Evolutionary conservation across 805 yeast species (phyloP).

Genomic region (Candida lessepsii): DNA sequence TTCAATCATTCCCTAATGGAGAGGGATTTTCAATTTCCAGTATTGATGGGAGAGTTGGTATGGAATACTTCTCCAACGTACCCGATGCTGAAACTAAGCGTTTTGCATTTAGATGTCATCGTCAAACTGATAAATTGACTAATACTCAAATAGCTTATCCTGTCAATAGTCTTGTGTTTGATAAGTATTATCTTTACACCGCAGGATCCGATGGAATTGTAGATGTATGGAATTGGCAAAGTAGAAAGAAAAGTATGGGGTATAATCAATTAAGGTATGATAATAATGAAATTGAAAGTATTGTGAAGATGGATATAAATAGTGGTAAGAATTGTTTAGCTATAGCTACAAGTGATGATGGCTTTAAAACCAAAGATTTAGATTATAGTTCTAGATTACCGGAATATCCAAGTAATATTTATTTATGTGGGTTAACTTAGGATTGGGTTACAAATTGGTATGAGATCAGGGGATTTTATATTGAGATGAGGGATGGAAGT

Average conservation of each 20-base stretch:
- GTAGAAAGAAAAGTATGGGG: conserved; percentile 43
- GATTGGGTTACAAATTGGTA: no score
- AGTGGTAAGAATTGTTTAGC: conserved; percentile 23
- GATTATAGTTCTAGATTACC: conserved; percentile 10
- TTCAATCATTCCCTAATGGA: conserved; percentile 52
- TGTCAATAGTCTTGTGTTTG: conserved; percentile 48
- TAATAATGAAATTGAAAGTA: conserved; percentile 18
- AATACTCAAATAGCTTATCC: conserved; percentile 54
- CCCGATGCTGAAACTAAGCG: conserved; percentile 43
- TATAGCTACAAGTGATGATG: conserved; percentile 44
- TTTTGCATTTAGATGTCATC: conserved; percentile 83
- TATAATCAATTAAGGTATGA: conserved; percentile 18
- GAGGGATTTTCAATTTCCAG: conserved; percentile 67
- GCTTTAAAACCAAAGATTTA: conserved; percentile 27
- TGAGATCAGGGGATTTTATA: no score
- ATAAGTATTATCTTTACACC: conserved; percentile 44
- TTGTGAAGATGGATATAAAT: conserved; percentile 23
- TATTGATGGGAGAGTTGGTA: conserved; percentile 79
- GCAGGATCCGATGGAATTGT: conserved; percentile 53
- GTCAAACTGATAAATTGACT: conserved; percentile 37
- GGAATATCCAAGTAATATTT: conserved; percentile 21
- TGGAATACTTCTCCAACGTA: conserved; percentile 61
- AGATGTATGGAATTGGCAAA: conserved; percentile 50
- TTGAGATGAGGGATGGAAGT: no score
- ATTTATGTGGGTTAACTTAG: conserved; percentile 5